These are phyloP conservation scores for Chiua sp. DNA, from an alignment of 1,284 basidiomycete genomes.

Conservation along the genomic window DNA sequence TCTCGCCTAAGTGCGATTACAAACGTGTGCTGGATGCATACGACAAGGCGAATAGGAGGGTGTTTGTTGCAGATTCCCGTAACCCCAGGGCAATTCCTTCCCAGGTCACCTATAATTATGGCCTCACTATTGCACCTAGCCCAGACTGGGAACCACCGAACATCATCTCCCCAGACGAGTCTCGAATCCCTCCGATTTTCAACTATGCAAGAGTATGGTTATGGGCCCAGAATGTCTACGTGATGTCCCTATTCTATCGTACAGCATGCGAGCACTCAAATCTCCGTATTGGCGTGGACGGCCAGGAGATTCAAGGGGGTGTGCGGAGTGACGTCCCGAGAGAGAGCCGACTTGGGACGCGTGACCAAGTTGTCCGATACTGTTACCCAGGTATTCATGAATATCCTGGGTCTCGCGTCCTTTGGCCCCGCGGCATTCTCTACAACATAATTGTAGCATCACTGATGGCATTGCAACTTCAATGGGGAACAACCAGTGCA, in stretches of 20 bases:
- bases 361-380: conserved; percentile 33
- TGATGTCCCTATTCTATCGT: conserved; percentile 11
- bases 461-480: conserved; percentile 37
- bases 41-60: conserved; percentile 34
- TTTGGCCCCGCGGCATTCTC: conserved; percentile 36
- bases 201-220: conserved; percentile 36
- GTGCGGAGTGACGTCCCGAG: neutral
- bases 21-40: conserved; percentile 37
- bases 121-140: conserved; percentile 24
- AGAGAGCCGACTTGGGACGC: conserved; percentile 31
- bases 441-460: conserved; percentile 42
- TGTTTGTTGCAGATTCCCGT: conserved; percentile 1
- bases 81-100: conserved; percentile 5
- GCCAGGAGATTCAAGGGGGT: neutral
- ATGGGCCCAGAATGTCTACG: conserved; percentile 27
- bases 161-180: conserved; percentile 8
- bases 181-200: conserved; percentile 29
- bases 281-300: conserved; percentile 7
- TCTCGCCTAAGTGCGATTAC: conserved; percentile 48
- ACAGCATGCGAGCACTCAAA: conserved; percentile 5
- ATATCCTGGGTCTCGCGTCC: conserved; percentile 4
- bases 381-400: conserved; percentile 20
- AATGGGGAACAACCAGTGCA: conserved; percentile 46
- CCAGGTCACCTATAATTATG: conserved; percentile 14
- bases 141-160: conserved; percentile 8